Evolutionary conservation across 148 eudicot species (phyloP).

Genomic region (Suaeda aralocaspica): DNA sequence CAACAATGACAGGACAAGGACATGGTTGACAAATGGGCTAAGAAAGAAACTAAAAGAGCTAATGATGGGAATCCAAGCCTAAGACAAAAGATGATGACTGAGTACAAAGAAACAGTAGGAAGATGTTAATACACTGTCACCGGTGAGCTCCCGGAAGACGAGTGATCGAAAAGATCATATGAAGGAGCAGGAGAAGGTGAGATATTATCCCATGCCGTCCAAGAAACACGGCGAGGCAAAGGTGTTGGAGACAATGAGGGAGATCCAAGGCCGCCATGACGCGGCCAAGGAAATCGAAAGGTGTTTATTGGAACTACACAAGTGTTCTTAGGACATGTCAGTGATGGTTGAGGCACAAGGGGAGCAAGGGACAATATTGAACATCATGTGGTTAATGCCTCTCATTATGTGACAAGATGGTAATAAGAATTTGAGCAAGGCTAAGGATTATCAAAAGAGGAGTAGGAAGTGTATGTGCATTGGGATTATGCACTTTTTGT

Average conservation of each 20-base stretch:
- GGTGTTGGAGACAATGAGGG: constrained; percentile 86
- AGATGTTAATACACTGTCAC: constrained; percentile 80
- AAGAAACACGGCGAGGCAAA: constrained; percentile 91
- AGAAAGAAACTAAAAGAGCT: constrained; percentile 91
- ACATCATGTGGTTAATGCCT: constrained; percentile 81
- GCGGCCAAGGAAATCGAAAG: constrained; percentile 83
- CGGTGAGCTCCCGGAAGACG: constrained; percentile 80
- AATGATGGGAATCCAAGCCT: constrained; percentile 89
- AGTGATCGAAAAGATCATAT: constrained; percentile 73
- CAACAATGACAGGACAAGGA: constrained; percentile 45
- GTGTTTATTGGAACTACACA: constrained; percentile 85
- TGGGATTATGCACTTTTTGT: constrained; percentile 54
- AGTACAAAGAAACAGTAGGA: constrained; percentile 81
- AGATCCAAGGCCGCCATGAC: constrained; percentile 81
- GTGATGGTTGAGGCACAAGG: constrained; percentile 96
- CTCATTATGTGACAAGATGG: constrained; percentile 68
- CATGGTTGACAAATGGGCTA: constrained; percentile 75
- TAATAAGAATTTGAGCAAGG: constrained; percentile 53
- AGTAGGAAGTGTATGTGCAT: constrained; percentile 71
- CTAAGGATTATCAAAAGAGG: constrained; percentile 66
- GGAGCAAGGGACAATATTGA: constrained; percentile 87
- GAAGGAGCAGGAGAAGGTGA: constrained; percentile 60
- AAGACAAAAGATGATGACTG: constrained; percentile 74
- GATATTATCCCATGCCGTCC: constrained; percentile 64
- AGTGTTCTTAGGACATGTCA: constrained; percentile 87